Base-by-base conservation (phyloP, 345 rosid species). In the Adansonia digitata region DNA sequence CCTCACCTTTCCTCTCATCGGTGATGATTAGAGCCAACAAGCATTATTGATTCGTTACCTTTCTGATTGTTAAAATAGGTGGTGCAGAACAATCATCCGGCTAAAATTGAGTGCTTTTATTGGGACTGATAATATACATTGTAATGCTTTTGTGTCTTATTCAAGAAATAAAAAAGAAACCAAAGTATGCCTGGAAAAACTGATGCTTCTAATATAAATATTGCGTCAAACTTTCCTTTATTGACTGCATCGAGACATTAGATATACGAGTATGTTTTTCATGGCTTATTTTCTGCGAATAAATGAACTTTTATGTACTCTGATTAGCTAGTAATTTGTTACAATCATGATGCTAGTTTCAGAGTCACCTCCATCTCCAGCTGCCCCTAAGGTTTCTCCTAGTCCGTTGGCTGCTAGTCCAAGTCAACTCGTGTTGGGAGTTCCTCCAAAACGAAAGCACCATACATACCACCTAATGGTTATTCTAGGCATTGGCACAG, bases 361-460 rank as follows among this genome's bases (percentile, higher is more conserved):
- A 78, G 91, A 69, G 72, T 69, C 82, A 75, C 78, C 91, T 40
- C 83, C 88, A 57, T 79, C 97, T 53, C 62, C 84, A 18, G 57
- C 49, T 45, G 52, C 82, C 22, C 92, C 98, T 12, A 74, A 80
- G 72, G 85, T 85, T 80, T 83, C 94, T 78, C 91, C 88, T 71
- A 82, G 77, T 78, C 90, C 97, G 4, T 71, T 64, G 72, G 39
- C 95, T 78, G 88, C 77, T 80, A 82, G 98, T 85, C 98, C 98
- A 51, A 82, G 83, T 73, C 87, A 87, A 77, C 72, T 83, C 71
- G n/a, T 81, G 52, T 69, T 84, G 45, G 90, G 86, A 20, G 66
- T 81, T 62, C 83, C 84, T 48, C 74, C 69, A 72, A 82, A 80
- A 22, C 84, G 49, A 73, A 83, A 75, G 69, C 92, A 85, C 84